These are phyloP conservation scores for Aureobasidium leucospermi DNA, from an alignment of 2,329 filamentous ascomycete genomes.

Conservation along the genomic window DNA sequence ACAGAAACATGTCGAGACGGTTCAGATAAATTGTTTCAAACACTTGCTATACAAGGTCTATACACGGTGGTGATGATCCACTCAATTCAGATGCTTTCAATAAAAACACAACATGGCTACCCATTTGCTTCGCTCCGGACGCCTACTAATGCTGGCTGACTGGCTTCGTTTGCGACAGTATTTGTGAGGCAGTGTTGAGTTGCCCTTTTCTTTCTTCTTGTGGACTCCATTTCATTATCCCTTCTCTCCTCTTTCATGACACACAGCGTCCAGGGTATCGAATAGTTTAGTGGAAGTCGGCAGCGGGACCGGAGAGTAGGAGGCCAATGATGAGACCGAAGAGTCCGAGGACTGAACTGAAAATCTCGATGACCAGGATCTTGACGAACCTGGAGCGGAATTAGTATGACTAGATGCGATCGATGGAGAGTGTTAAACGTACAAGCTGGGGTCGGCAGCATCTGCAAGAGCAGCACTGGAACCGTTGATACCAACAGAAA, in stretches of 20 bases:
- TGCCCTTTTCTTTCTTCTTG: background rate
- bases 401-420: constrained; percentile 7
- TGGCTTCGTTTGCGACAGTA: background rate
- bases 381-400: constrained; percentile 72
- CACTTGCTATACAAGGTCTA: constrained; percentile 10
- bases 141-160: constrained; percentile 7
- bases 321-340: constrained; percentile 95
- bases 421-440: constrained; percentile 33
- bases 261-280: background rate
- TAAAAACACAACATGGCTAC: background rate
- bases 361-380: constrained; percentile 98
- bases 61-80: background rate
- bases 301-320: constrained; percentile 75
- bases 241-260: background rate
- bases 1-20: background rate
- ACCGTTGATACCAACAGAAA: constrained; percentile 96
- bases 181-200: background rate
- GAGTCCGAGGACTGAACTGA: constrained; percentile 92
- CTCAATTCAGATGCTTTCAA: constrained; percentile 3
- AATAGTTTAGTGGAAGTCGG: constrained; percentile 52
- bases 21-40: background rate
- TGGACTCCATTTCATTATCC: background rate
- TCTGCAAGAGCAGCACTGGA: constrained; percentile 94
- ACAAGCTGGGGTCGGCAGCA: constrained; percentile 86
- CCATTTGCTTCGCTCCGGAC: constrained; percentile 5